Evolutionary conservation across 306 rosid genomes (phyloP).

Genomic region (Medicago lupulina): DNA sequence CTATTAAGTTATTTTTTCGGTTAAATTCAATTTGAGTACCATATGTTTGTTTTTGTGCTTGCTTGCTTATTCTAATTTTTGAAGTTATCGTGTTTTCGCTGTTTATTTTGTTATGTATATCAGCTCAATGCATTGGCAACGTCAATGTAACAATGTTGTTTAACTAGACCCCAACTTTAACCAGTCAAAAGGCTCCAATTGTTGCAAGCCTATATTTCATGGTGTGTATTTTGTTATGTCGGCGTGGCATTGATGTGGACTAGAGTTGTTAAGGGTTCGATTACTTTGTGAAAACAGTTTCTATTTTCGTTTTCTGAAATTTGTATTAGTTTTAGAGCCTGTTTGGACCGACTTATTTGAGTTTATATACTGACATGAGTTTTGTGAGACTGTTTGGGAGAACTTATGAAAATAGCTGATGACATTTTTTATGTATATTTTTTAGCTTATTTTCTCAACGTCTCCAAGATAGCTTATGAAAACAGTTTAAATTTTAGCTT

Average conservation of each 20-base stretch:
- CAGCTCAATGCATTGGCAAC: not conserved
- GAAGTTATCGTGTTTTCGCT: slow-evolving; percentile 7
- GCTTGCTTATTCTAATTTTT: not conserved
- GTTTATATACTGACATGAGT: too few relatives aligned
- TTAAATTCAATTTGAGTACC: not conserved
- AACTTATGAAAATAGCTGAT: too few relatives aligned
- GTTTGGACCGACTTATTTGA: too few relatives aligned
- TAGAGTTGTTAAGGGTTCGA: not conserved
- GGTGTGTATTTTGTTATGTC: not conserved
- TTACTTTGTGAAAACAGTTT: too few relatives aligned
- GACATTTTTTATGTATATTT: too few relatives aligned
- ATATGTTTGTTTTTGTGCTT: not conserved
- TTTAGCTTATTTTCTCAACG: too few relatives aligned
- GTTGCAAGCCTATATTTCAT: not conserved
- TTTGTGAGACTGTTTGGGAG: too few relatives aligned
- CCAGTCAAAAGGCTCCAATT: slow-evolving; percentile 7
- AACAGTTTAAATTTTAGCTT: too few relatives aligned
- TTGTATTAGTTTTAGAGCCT: too few relatives aligned
- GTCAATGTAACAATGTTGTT: not conserved
- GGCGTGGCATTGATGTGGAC: not conserved
- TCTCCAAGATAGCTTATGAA: too few relatives aligned
- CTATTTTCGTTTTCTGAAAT: too few relatives aligned
- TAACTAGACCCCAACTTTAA: not conserved
- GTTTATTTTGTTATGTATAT: slow-evolving; percentile 24
- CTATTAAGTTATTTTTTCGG: not conserved